Percentiles rank a stretch among this genome's conserved stretches.
Evolutionary conservation across 2,329 filamentous ascomycete genomes (phyloP).

Genomic region (Pestalotiopsis fici): DNA sequence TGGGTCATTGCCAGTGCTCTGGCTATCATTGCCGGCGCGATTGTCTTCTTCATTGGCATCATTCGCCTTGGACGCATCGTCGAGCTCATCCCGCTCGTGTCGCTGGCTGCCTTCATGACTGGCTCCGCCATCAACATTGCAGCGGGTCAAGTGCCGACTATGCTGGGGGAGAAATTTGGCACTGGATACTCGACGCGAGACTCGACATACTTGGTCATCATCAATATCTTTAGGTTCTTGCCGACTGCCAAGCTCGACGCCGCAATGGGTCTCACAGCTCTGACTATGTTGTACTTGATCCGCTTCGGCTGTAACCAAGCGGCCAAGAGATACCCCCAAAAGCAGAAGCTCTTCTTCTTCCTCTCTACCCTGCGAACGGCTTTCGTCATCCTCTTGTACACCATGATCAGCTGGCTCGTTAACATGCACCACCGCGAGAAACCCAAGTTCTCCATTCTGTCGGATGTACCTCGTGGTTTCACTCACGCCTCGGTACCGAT

Average conservation of each 20-base stretch:
- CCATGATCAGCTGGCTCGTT: conserved; percentile 82
- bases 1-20: conserved; percentile 78
- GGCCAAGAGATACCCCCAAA: conserved; percentile 69
- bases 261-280: conserved; percentile 82
- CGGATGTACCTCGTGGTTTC: conserved; percentile 82
- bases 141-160: conserved; percentile 75
- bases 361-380: conserved; percentile 85
- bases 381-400: conserved; percentile 91
- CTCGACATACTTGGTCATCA: conserved; percentile 79
- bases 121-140: conserved; percentile 90
- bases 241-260: conserved; percentile 72
- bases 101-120: conserved; percentile 95
- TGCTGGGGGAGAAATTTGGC: conserved; percentile 68
- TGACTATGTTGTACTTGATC: conserved; percentile 76
- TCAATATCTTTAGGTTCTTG: conserved; percentile 78
- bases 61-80: conserved; percentile 86
- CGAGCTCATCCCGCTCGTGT: conserved; percentile 86
- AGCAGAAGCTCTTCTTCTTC: conserved; percentile 83
- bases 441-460: conserved; percentile 74
- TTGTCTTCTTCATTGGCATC: conserved; percentile 79
- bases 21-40: conserved; percentile 73
- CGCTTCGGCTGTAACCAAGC: conserved; percentile 64
- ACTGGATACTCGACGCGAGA: conserved; percentile 72
- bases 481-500: conserved; percentile 73
- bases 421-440: conserved; percentile 68